Evolutionary conservation across 192 early-diverging fungal species (phyloP), one percentile per base, ranked within the genome.

Genomic region (Gaertneriomyces sp.): DNA sequence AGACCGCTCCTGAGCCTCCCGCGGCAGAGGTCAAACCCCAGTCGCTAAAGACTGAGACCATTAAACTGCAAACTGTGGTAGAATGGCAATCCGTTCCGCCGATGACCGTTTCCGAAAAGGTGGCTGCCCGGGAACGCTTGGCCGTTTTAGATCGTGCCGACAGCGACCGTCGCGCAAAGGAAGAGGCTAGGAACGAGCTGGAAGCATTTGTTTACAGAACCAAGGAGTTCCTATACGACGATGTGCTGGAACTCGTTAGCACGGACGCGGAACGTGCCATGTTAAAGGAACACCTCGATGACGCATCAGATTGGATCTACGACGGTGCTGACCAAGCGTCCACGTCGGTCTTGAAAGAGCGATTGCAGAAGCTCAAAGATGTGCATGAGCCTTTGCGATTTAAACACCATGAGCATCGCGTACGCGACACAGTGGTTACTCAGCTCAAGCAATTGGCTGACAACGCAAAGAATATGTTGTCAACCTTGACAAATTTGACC

Each of bases 161-260:
- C 76, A 52, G 69, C 4, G 69, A 76, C 14, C 89, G 89, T 60
- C 80, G 78, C 41, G 80, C 82, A 6, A 87, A 85, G 42, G 93
- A 93, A 75, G 90, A 88, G 69, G 91, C 94, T 17, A 72, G 82
- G 45, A 99, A 99, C 78, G 79, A 78, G 53, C 82, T 99, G 19
- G 97, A 99, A 73, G 77, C 91, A 3, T 95, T 91, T 74, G 78
- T 96, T 40, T 99, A 98, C 77, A 84, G 84, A 42, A 72, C 86
- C 44, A 90, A 89, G 53, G 93, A 95, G 55, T 84, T 93, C 56
- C 75, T 91, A 52, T 83, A 91, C 49, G 87, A 92, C 55, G 89
- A 92, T 41, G 85, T 84, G 41, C 78, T 88, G 45, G 75, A 80
- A 52, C 61, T 77, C 6, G 84, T 90, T n/a, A 80, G 85, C 41